Conservation (phyloP, 164 flowering plant species). For the Liquidambar formosana region DNA sequence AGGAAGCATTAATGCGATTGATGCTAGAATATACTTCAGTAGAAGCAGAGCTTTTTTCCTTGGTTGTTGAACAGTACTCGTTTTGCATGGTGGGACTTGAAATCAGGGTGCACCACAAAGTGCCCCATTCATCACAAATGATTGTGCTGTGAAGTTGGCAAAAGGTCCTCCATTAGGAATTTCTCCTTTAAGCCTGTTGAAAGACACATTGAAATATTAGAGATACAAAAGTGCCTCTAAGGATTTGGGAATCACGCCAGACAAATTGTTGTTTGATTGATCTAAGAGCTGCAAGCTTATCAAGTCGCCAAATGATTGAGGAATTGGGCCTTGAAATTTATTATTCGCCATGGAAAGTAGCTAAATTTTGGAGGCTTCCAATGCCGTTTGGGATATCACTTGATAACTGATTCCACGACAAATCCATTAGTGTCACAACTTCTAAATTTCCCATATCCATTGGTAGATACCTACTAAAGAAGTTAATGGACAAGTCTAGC, state of each 20-base stretch:
- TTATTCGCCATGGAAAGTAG: constrained; percentile 2
- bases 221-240: constrained; percentile 16
- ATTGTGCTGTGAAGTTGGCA: constrained; percentile 25
- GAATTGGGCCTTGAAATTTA: constrained; percentile 29
- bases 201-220: constrained; percentile 31
- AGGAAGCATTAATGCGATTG: too few species aligned
- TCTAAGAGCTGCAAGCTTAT: constrained; percentile 6
- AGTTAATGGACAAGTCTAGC: constrained; percentile 26
- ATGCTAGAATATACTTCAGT: too few species aligned
- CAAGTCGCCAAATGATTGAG: background rate
- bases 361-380: background rate
- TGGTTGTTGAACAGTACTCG: too few species aligned
- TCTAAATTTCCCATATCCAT: constrained; percentile 17
- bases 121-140: constrained; percentile 27
- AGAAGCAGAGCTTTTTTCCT: background rate
- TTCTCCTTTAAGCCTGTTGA: constrained; percentile 35
- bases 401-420: constrained; percentile 22
- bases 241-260: background rate
- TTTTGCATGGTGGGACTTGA: too few species aligned
- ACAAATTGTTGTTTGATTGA: background rate
- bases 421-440: constrained; percentile 8
- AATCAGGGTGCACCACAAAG: constrained; percentile 27
- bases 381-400: constrained; percentile 15
- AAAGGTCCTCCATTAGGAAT: constrained; percentile 38
- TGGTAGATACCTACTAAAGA: constrained; percentile 15